Base-by-base conservation (phyloP, 495 filamentous ascomycete species). In the Penicillium silybi region DNA sequence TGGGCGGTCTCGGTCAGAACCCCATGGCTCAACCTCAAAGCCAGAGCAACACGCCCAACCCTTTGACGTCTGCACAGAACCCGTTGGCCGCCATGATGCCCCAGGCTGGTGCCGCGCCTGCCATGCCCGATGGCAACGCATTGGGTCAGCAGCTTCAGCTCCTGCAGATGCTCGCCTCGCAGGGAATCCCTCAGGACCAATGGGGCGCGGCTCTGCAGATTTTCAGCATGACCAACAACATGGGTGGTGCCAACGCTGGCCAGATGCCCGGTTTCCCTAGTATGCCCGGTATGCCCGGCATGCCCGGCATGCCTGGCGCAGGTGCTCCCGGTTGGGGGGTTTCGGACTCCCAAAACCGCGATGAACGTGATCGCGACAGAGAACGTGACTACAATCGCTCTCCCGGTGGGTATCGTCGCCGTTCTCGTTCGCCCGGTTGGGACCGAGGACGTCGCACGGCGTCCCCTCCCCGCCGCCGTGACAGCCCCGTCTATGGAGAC, bases 351-450 rank as follows among this genome's bases (percentile, higher is more conserved):
- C 66, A 69, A 46, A 73, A 81, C 73, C 86, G 83, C 80, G 86
- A 89, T 59, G 81, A 78, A 53, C 79, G 80, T 49, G 75, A 80
- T 52, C 63, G 71, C 57, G 82, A 79, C 54, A 77, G 80, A 41
- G 74, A 70, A 53, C 77, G 80, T 29, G 73, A 77, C 38, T 80
- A 75, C 61, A 69, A 75, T 65, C 77, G 79, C 42, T 85, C 82
- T 16, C 72, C 78, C 27, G 69, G 72, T 45, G 79, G 80, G 48
- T 84, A 83, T 62, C 85, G 86, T 39, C 81, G 84, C 46, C 84
- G 88, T 18, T 93, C 89, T 32, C 81, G 89, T 40, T 93, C 90
- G 25, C 86, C 87, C 32, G 76, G 77, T 34, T 87, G 85, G 65
- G 81, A 79, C 58, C 86, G 87, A 71, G 29, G 29, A 32, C 83